These are phyloP conservation scores for Aspergillus fumigatiaffinis DNA, from an alignment of 2,329 filamentous ascomycete genomes.

Conservation along the genomic window DNA sequence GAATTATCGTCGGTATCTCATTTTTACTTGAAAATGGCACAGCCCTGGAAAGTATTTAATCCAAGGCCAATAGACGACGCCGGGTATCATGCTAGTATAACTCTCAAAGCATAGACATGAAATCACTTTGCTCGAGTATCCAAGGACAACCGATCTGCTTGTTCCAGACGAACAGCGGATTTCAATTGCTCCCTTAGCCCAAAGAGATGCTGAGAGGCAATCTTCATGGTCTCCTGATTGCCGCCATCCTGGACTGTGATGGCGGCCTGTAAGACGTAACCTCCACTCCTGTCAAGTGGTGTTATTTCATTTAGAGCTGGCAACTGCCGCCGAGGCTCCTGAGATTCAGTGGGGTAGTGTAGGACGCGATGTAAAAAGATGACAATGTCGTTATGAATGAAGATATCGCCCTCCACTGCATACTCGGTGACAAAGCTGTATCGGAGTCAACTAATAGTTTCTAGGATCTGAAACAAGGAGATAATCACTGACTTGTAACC, in stretches of 20 bases:
- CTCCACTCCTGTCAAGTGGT: conserved; percentile 54
- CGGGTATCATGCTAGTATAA: conserved; percentile 8
- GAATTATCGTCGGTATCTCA: not conserved
- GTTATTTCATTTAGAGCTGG: conserved; percentile 45
- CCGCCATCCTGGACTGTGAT: conserved; percentile 55
- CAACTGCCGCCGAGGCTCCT: conserved; percentile 33
- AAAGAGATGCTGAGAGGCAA: conserved; percentile 53
- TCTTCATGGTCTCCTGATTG: conserved; percentile 52
- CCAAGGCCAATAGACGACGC: not conserved
- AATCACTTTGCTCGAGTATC: conserved; percentile 57
- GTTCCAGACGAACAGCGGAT: conserved; percentile 52
- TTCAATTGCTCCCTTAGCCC: conserved; percentile 54
- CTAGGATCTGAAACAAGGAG: conserved; percentile 4
- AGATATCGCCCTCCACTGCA: conserved; percentile 53
- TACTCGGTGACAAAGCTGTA: conserved; percentile 55
- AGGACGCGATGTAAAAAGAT: conserved; percentile 55
- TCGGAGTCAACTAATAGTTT: conserved; percentile 8
- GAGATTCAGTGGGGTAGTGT: conserved; percentile 39
- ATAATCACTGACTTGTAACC: conserved; percentile 48
- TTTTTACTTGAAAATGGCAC: not conserved
- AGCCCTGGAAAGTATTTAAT: not conserved
- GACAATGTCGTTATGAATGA: conserved; percentile 56
- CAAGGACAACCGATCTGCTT: conserved; percentile 56
- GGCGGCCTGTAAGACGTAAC: conserved; percentile 56
- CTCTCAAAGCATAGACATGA: conserved; percentile 4